Evolutionary conservation across 2,329 filamentous ascomycete species (phyloP).

Genomic region (Penicillium sp.): DNA sequence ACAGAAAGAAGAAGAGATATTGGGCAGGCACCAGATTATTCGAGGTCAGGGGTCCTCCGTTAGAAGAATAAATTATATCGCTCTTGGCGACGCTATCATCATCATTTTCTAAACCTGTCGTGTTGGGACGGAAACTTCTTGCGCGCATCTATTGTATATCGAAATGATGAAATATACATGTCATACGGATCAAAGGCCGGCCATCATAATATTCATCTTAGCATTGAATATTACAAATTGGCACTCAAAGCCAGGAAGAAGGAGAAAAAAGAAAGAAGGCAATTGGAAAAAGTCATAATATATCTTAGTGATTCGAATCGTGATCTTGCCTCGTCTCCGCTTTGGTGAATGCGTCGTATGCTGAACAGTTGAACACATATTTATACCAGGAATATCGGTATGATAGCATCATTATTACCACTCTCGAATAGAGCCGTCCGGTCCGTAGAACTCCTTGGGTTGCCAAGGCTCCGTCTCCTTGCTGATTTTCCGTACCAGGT

Average conservation of each 20-base stretch:
- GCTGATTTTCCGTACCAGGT: constrained; percentile 60
- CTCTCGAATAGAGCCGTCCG: constrained; percentile 65
- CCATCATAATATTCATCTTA: neutral
- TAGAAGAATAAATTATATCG: neutral
- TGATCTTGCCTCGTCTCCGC: neutral
- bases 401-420: constrained; percentile 51
- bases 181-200: neutral
- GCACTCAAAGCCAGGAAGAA: neutral
- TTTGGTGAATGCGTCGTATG: neutral
- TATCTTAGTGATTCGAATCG: neutral
- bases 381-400: neutral
- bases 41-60: neutral
- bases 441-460: constrained; percentile 65
- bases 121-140: neutral
- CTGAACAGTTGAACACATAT: neutral
- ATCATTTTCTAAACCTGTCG: neutral
- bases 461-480: constrained; percentile 64
- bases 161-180: neutral
- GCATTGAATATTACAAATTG: neutral
- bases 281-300: neutral
- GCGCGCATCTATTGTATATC: neutral
- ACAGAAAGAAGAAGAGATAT: neutral
- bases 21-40: neutral
- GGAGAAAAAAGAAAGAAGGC: no score
- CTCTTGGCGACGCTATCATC: neutral